phyloP scores from a whole-genome alignment of 1,139 yeast genomes.

The Taphrina communis region DNA sequence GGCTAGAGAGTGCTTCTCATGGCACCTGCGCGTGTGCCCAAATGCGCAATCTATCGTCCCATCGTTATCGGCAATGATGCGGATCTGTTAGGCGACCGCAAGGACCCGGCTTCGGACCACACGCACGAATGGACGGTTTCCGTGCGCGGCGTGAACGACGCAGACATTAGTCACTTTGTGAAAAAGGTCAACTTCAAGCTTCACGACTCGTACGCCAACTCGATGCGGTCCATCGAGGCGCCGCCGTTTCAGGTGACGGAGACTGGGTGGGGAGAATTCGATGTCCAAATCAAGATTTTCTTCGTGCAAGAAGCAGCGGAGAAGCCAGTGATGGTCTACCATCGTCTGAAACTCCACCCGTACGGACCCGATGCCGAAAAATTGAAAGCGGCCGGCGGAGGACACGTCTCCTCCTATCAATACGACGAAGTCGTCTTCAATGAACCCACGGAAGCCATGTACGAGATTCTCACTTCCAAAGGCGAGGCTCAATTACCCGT shows the following conservation, averaged over 20 bases:
- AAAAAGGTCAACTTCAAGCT: slow-evolving; percentile 91
- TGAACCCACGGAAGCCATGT: slow-evolving; percentile 91
- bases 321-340: slow-evolving; percentile 83
- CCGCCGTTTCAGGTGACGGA: slow-evolving; percentile 97
- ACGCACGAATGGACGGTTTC: slow-evolving; percentile 97
- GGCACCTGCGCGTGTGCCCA: slow-evolving; percentile 41
- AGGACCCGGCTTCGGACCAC: slow-evolving; percentile 67
- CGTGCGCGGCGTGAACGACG: slow-evolving; percentile 79
- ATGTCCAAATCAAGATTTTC: slow-evolving; percentile 82
- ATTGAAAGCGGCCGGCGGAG: slow-evolving; percentile 45
- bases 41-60: slow-evolving; percentile 39
- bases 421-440: slow-evolving; percentile 93
- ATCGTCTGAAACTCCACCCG: slow-evolving; percentile 89
- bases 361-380: slow-evolving; percentile 60
- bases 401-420: slow-evolving; percentile 66
- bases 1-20: not conserved
- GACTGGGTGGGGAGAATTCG: slow-evolving; percentile 99
- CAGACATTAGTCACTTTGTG: slow-evolving; percentile 80
- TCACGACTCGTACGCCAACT: slow-evolving; percentile 89
- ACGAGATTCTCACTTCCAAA: slow-evolving; percentile 72
- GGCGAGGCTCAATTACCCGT: slow-evolving; percentile 63
- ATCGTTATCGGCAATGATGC: slow-evolving; percentile 42
- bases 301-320: slow-evolving; percentile 87
- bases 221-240: slow-evolving; percentile 78
- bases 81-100: slow-evolving; percentile 38